Percentiles rank a stretch among this genome's conserved stretches.
phyloP scores from a whole-genome alignment of 2,329 filamentous ascomycete genomes.

The Chalaropsis thielavioides region DNA sequence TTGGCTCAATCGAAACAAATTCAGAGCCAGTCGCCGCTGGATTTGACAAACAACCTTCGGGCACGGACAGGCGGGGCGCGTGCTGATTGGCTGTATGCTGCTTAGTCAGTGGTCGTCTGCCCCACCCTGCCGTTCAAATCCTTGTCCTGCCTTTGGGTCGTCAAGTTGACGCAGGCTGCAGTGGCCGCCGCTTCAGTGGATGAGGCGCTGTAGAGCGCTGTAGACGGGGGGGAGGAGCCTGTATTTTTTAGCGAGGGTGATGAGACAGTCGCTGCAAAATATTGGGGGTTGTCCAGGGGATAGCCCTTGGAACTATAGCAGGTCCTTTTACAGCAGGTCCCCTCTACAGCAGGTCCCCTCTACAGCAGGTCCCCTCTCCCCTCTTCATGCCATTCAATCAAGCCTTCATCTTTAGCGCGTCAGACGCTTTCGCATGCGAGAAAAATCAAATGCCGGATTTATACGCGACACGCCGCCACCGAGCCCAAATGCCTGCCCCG shows the following conservation, averaged over 20 bases:
- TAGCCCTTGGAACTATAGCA: too few species aligned
- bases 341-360: too few species aligned
- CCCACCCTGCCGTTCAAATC: constrained; percentile 7
- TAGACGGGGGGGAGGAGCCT: too few species aligned
- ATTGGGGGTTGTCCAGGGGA: too few species aligned
- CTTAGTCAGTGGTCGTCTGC: constrained; percentile 12
- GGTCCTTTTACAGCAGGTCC: too few species aligned
- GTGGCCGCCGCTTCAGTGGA: too few species aligned
- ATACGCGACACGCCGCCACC: not conserved
- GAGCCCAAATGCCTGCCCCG: not conserved
- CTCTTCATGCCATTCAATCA: not conserved
- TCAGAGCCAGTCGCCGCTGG: not conserved
- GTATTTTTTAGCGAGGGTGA: too few species aligned
- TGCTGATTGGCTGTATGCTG: constrained; percentile 5
- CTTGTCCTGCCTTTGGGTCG: too few species aligned
- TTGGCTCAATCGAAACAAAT: constrained; percentile 5
- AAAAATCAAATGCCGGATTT: not conserved
- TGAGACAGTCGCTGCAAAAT: too few species aligned
- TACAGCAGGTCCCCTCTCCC: not conserved
- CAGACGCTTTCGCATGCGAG: not conserved
- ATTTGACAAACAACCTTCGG: constrained; percentile 10
- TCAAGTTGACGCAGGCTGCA: too few species aligned
- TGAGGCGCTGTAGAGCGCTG: too few species aligned
- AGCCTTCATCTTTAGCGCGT: not conserved
- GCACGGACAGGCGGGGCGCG: constrained; percentile 9